Conservation (phyloP, 345 rosid genomes). For the Citrus australasica region DNA sequence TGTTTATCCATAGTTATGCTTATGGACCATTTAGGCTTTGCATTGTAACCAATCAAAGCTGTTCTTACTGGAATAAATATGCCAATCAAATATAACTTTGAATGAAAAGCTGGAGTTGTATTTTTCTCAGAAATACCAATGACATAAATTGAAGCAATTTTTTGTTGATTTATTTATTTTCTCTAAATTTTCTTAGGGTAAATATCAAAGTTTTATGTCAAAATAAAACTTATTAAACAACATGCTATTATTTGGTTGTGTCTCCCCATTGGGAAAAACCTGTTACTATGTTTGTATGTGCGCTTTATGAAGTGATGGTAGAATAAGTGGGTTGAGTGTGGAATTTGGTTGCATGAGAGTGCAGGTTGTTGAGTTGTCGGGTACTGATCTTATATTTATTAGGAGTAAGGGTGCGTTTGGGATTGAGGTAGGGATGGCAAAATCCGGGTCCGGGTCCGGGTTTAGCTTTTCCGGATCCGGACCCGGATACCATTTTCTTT, state of each 20-base stretch:
- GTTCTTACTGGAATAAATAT: background rate
- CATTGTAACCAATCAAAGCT: background rate
- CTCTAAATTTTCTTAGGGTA: too few species aligned
- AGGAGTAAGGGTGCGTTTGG: background rate
- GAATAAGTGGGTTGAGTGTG: background rate
- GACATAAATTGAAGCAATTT: background rate
- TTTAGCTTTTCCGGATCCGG: too few species aligned
- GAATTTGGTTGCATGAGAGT: background rate
- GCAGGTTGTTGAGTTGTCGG: background rate
- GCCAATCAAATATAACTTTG: background rate
- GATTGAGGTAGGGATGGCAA: too few species aligned
- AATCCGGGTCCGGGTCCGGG: too few species aligned
- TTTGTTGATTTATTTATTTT: background rate
- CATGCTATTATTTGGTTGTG: background rate
- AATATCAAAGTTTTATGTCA: background rate
- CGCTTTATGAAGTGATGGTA: background rate
- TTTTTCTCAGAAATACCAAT: background rate
- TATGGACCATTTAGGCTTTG: background rate
- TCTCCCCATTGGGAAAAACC: background rate
- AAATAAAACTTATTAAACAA: background rate
- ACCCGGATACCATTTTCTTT: too few species aligned
- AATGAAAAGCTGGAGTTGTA: background rate
- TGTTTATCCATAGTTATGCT: background rate
- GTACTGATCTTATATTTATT: background rate
- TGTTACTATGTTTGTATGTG: background rate